Conservation (phyloP, 768 basidiomycete species). For the Omphalotus guepiniiformis region DNA sequence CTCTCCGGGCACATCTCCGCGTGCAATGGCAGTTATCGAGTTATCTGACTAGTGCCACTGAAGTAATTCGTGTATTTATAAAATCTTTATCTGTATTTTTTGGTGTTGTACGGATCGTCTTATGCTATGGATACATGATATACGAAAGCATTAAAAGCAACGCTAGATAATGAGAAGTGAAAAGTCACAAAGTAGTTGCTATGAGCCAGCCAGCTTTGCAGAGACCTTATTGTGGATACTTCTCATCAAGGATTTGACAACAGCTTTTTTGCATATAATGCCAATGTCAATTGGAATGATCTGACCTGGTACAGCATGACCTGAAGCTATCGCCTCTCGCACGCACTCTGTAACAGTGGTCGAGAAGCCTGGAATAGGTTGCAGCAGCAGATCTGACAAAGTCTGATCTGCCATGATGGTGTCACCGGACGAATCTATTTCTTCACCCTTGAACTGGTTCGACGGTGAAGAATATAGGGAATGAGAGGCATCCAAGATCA, state of each 20-base stretch:
- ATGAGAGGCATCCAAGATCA: slow-evolving; percentile 70
- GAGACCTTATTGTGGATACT: slow-evolving; percentile 48
- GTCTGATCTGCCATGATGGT: slow-evolving; percentile 9
- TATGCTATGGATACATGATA: slow-evolving; percentile 4
- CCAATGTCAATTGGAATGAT: slow-evolving; percentile 60
- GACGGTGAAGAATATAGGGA: slow-evolving; percentile 38
- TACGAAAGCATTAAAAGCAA: slow-evolving; percentile 11
- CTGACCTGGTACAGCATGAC: slow-evolving; percentile 28
- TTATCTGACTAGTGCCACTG: not conserved
- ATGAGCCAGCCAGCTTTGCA: slow-evolving; percentile 17
- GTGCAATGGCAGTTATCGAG: not conserved
- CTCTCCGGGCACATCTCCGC: slow-evolving; percentile 10
- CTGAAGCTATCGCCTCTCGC: slow-evolving; percentile 31
- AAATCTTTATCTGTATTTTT: slow-evolving; percentile 8
- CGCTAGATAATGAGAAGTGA: slow-evolving; percentile 14
- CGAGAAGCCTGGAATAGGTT: slow-evolving; percentile 58
- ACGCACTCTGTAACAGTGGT: slow-evolving; percentile 48
- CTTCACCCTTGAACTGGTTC: not conserved
- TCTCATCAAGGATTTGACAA: slow-evolving; percentile 43
- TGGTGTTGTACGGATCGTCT: not conserved
- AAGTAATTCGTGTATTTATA: slow-evolving; percentile 2
- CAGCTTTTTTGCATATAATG: slow-evolving; percentile 50
- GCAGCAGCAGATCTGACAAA: slow-evolving; percentile 34
- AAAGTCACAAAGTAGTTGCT: slow-evolving; percentile 1
- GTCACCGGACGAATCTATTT: slow-evolving; percentile 1